These are phyloP conservation scores for Puccinia triticina DNA, from an alignment of 1,284 basidiomycete species.

Conservation along the genomic window DNA sequence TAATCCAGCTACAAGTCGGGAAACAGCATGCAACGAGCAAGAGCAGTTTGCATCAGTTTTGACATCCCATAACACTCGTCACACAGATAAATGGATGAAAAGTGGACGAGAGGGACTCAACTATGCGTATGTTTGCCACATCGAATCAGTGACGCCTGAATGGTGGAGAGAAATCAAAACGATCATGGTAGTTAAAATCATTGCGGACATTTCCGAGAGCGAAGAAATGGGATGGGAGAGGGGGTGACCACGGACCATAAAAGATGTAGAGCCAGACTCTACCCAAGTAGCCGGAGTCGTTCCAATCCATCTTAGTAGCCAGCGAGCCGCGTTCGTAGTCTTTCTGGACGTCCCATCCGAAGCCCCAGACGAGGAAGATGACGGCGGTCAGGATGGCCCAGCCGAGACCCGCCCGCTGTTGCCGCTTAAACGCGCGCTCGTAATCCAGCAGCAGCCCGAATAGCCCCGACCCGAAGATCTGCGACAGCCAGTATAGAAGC, in stretches of 20 bases:
- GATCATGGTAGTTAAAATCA: background rate
- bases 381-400: slow-evolving; percentile 56
- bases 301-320: slow-evolving; percentile 37
- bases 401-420: slow-evolving; percentile 55
- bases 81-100: background rate
- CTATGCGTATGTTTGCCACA: slow-evolving; percentile 51
- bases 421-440: slow-evolving; percentile 54
- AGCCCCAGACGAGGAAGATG: slow-evolving; percentile 58
- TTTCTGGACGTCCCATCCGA: slow-evolving; percentile 56
- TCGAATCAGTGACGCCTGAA: slow-evolving; percentile 46
- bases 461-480: slow-evolving; percentile 56
- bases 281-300: slow-evolving; percentile 53
- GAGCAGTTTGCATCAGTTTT: slow-evolving; percentile 13
- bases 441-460: slow-evolving; percentile 55
- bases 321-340: slow-evolving; percentile 54
- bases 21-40: no score
- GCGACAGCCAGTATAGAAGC: slow-evolving; percentile 61
- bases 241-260: slow-evolving; percentile 53
- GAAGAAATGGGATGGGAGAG: background rate
- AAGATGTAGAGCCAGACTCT: slow-evolving; percentile 57
- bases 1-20: slow-evolving; percentile 46
- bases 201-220: background rate
- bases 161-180: background rate
- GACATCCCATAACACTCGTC: background rate
- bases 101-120: slow-evolving; percentile 14